Conservation (phyloP, 1,284 basidiomycete species). For the Trichosporon coremiiforme region DNA sequence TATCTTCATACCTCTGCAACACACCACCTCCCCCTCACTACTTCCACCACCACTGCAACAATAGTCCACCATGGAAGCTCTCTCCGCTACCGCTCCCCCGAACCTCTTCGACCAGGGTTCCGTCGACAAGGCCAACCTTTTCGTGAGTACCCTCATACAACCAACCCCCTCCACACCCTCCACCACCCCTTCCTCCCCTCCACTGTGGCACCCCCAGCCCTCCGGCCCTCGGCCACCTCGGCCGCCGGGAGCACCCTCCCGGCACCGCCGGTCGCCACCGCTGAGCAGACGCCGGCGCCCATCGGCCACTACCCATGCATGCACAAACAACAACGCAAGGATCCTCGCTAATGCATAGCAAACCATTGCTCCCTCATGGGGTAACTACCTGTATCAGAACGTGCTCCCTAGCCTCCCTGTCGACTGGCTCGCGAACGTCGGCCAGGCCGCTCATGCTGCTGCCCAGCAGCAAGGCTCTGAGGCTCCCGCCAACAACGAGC, state of each 20-base stretch:
- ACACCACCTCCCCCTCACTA: background rate
- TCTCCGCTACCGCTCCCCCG: background rate
- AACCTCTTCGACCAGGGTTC: conserved; percentile 13
- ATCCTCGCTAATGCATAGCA: conserved; percentile 22
- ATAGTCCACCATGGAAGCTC: conserved; percentile 9
- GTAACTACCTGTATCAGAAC: conserved; percentile 52
- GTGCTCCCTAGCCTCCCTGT: conserved; percentile 39
- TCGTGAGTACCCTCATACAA: background rate
- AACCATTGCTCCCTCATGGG: conserved; percentile 44
- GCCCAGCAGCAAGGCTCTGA: conserved; percentile 6
- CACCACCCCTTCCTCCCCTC: background rate
- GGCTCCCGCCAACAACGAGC: conserved; percentile 24
- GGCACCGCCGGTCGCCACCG: conserved; percentile 3
- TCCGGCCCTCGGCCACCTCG: conserved; percentile 1
- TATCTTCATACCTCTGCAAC: background rate
- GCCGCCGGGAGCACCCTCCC: background rate
- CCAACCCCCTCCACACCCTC: background rate
- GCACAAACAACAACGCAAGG: conserved; percentile 5
- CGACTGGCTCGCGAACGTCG: conserved; percentile 35
- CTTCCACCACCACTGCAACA: background rate
- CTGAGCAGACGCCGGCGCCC: background rate
- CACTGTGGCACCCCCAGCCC: background rate
- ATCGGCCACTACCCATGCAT: conserved; percentile 1
- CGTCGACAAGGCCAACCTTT: conserved; percentile 18
- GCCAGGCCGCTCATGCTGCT: conserved; percentile 19